A percentile compares a stretch with the other conserved stretches of the same genome.
These are phyloP conservation scores for Mucor ambiguus DNA, from an alignment of 371 early-diverging fungal species.

Conservation along the genomic window DNA sequence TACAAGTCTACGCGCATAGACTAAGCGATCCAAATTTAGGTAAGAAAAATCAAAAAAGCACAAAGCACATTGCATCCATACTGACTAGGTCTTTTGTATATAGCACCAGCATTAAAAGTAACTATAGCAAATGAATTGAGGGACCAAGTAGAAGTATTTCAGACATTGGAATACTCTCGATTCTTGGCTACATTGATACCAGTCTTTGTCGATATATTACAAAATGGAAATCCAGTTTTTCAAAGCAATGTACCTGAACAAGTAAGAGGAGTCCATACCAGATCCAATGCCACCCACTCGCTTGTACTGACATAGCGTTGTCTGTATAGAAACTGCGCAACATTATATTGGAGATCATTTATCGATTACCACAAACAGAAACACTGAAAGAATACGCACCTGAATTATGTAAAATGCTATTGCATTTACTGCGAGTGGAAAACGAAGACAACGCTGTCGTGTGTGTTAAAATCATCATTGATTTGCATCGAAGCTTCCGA, in stretches of 20 bases:
- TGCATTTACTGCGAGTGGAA: conserved; percentile 83
- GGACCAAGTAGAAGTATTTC: conserved; percentile 90
- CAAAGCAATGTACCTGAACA: conserved; percentile 82
- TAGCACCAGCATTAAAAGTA: conserved; percentile 68
- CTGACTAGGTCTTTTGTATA: background rate
- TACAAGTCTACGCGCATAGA: conserved; percentile 71
- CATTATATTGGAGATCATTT: conserved; percentile 88
- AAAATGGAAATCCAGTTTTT: conserved; percentile 80
- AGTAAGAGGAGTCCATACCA: conserved; percentile 45
- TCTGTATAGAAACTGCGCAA: conserved; percentile 83
- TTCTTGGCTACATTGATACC: conserved; percentile 82
- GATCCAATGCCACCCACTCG: background rate
- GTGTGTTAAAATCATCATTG: conserved; percentile 93
- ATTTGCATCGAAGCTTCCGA: conserved; percentile 88
- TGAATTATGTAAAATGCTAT: conserved; percentile 64
- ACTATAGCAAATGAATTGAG: conserved; percentile 88
- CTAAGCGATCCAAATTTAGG: conserved; percentile 66
- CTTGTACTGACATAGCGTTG: background rate
- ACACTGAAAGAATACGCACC: conserved; percentile 65
- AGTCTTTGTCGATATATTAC: conserved; percentile 79
- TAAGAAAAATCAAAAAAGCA: conserved; percentile 22
- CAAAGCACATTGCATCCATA: background rate
- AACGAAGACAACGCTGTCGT: conserved; percentile 97
- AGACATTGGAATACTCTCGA: conserved; percentile 80
- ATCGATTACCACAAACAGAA: conserved; percentile 90